These are phyloP conservation scores for Corynespora cassiicola DNA, from an alignment of 2,329 filamentous ascomycete genomes.

Conservation along the genomic window DNA sequence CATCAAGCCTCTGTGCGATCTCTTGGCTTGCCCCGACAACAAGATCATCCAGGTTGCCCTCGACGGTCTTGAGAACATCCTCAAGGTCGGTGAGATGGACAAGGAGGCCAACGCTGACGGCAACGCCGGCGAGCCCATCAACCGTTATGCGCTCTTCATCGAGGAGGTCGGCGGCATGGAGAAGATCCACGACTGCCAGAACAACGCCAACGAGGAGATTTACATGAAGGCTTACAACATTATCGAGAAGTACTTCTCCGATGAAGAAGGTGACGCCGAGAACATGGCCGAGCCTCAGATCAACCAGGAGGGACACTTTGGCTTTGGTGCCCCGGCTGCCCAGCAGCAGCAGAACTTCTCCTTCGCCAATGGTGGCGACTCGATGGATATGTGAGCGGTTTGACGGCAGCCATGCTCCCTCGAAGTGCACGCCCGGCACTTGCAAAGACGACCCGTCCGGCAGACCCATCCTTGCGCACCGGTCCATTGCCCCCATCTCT, in stretches of 20 bases:
- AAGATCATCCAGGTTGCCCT: constrained; percentile 99
- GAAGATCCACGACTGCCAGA: constrained; percentile 99
- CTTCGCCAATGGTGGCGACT: constrained; percentile 81
- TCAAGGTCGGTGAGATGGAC: constrained; percentile 99
- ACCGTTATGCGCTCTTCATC: constrained; percentile 97
- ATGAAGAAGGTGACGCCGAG: constrained; percentile 86
- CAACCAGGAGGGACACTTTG: constrained; percentile 77
- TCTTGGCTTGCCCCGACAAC: constrained; percentile 95
- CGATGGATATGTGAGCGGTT: constrained; percentile 73
- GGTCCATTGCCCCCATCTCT: constrained; percentile 13
- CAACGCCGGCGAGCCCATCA: constrained; percentile 72
- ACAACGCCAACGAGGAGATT: constrained; percentile 99
- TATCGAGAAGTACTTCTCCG: constrained; percentile 99
- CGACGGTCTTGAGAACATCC: constrained; percentile 97
- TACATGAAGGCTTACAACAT: constrained; percentile 99
- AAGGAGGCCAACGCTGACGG: constrained; percentile 79
- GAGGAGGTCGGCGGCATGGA: constrained; percentile 99
- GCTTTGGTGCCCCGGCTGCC: constrained; percentile 72
- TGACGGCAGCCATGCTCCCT: constrained; percentile 6
- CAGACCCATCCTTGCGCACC: background rate
- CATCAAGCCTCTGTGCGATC: constrained; percentile 96
- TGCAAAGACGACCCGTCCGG: no score
- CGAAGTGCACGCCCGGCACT: constrained; percentile 3
- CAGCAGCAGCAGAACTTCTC: constrained; percentile 84
- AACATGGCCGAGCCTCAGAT: constrained; percentile 77